Conservation (phyloP, 805 yeast species). For the Kodamaea sagamina region DNA sequence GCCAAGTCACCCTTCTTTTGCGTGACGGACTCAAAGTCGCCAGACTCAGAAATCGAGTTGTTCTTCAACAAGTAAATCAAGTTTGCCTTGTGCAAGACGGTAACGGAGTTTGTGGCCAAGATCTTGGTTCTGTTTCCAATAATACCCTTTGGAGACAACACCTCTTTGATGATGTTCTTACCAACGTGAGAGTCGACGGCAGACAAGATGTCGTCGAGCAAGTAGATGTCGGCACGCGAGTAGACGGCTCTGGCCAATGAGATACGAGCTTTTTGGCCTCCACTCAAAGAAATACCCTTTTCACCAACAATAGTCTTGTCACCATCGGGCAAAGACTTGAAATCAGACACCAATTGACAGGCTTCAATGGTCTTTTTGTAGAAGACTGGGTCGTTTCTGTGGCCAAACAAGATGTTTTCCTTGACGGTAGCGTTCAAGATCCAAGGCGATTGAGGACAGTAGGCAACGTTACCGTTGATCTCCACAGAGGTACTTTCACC, state of each 20-base stretch:
- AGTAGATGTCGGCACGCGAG: slow-evolving; percentile 40
- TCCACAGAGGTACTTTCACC: slow-evolving; percentile 15
- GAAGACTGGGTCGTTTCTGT: slow-evolving; percentile 30
- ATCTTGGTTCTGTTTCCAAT: slow-evolving; percentile 36
- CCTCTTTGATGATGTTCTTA: slow-evolving; percentile 32
- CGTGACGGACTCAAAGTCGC: slow-evolving; percentile 22
- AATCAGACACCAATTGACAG: slow-evolving; percentile 39
- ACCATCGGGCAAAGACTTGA: slow-evolving; percentile 40
- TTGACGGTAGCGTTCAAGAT: slow-evolving; percentile 41
- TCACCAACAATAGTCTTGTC: slow-evolving; percentile 47
- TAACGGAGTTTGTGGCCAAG: slow-evolving; percentile 42
- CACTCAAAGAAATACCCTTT: slow-evolving; percentile 44
- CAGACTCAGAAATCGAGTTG: slow-evolving; percentile 36
- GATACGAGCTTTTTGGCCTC: slow-evolving; percentile 46
- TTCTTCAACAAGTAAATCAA: slow-evolving; percentile 32
- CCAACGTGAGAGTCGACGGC: slow-evolving; percentile 49
- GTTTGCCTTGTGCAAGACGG: slow-evolving; percentile 37
- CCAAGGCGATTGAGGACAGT: slow-evolving; percentile 45
- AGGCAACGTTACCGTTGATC: slow-evolving; percentile 38
- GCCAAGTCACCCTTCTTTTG: slow-evolving; percentile 23
- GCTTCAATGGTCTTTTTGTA: slow-evolving; percentile 38
- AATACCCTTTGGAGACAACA: slow-evolving; percentile 34
- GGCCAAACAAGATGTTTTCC: slow-evolving; percentile 43
- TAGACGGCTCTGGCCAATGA: slow-evolving; percentile 46
- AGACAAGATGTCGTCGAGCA: slow-evolving; percentile 44